Evolutionary conservation across 345 rosid genomes (phyloP).

Genomic region (Pelargonium nanum): DNA sequence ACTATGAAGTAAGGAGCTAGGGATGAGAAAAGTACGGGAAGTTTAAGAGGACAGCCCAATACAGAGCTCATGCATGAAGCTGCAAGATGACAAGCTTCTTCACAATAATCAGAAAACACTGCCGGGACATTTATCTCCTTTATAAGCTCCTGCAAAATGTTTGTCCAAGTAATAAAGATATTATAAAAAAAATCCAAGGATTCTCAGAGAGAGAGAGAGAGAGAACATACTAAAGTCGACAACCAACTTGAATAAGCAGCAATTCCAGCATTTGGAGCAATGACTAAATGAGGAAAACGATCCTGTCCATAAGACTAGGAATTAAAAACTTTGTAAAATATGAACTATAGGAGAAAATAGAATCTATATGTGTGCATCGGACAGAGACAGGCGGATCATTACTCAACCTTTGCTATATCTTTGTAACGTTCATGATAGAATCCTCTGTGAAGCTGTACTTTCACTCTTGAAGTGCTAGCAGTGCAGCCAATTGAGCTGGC

Average conservation of each 20-base stretch:
- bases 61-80: slow-evolving; percentile 43
- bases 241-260: slow-evolving; percentile 85
- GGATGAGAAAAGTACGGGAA: slow-evolving; percentile 34
- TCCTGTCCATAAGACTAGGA: slow-evolving; percentile 29
- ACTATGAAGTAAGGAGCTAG: background rate
- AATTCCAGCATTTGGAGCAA: slow-evolving; percentile 82
- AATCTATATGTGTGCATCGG: background rate
- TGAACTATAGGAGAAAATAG: no score
- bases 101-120: slow-evolving; percentile 83
- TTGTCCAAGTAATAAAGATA: slow-evolving; percentile 3
- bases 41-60: slow-evolving; percentile 37
- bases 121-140: slow-evolving; percentile 61
- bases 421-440: slow-evolving; percentile 60
- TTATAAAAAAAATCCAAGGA: slow-evolving; percentile 1
- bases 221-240: slow-evolving; percentile 55
- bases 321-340: slow-evolving; percentile 10
- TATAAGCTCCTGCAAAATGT: slow-evolving; percentile 50
- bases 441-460: slow-evolving; percentile 56
- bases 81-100: slow-evolving; percentile 92
- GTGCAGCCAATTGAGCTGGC: slow-evolving; percentile 1
- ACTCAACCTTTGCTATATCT: slow-evolving; percentile 42
- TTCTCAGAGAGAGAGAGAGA: background rate
- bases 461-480: slow-evolving; percentile 27
- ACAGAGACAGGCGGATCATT: background rate
- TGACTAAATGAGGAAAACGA: slow-evolving; percentile 54